Conservation (phyloP, 768 basidiomycete genomes). For the Wakefieldia striispora region DNA sequence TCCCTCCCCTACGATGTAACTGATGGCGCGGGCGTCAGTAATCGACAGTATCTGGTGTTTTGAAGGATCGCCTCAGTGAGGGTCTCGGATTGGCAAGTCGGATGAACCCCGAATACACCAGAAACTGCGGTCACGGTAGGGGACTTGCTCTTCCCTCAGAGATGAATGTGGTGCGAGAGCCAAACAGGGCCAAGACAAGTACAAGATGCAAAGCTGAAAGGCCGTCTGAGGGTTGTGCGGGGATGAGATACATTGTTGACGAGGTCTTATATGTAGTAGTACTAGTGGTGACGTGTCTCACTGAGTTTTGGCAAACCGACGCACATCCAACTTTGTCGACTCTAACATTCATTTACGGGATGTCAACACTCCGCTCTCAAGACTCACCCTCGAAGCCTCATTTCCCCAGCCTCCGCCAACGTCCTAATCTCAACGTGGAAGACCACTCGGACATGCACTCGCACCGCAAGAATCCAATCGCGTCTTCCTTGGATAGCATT, state of each 20-base stretch:
- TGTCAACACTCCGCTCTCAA: conserved; percentile 26
- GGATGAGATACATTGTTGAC: neutral
- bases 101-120: conserved; percentile 53
- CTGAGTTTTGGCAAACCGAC: conserved; percentile 8
- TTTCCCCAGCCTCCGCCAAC: conserved; percentile 29
- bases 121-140: conserved; percentile 49
- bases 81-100: conserved; percentile 1
- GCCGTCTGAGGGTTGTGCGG: conserved; percentile 6
- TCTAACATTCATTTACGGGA: conserved; percentile 8
- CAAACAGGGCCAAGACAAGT: conserved; percentile 25
- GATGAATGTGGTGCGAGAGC: conserved; percentile 34
- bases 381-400: conserved; percentile 27
- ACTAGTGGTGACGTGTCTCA: conserved; percentile 18
- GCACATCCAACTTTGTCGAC: conserved; percentile 7
- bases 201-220: conserved; percentile 3
- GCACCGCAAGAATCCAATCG: conserved; percentile 48
- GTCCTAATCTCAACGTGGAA: conserved; percentile 38
- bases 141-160: conserved; percentile 53
- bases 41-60: conserved; percentile 60
- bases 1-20: conserved; percentile 52
- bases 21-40: conserved; percentile 51
- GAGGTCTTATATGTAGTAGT: conserved; percentile 4
- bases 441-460: conserved; percentile 25
- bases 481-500: conserved; percentile 59
- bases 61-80: conserved; percentile 6